Base-by-base conservation (phyloP, 2,329 filamentous ascomycete genomes). In the Botrytis byssoidea region DNA sequence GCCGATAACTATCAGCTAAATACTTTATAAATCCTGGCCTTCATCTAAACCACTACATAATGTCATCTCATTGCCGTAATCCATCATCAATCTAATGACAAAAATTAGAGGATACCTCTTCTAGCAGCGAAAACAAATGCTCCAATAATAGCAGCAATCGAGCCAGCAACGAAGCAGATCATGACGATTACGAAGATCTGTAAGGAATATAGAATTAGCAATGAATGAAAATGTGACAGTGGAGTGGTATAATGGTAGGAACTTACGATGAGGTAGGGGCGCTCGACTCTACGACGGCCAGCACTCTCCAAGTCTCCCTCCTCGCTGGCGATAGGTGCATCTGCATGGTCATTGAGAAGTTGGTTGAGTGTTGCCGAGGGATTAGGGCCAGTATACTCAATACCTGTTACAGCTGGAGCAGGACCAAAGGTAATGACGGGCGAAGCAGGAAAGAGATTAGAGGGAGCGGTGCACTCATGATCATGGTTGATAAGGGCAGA, bases 171-270 rank as follows among this genome's bases (percentile, higher is more conserved):
- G 22, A 51, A 48, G 20, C 48, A 1, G 4, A n/a, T 6, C 3
- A 66, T 4, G 6, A 37, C 12, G 3, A 32, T 1, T 3, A 2
- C 22, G 10, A 66, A 22, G 22, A 66, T 66, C 64, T 66, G 8
- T 1, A n/a, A 37, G 12, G 5, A 0, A 5, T 7, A 14, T 8
- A 3, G 12, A 51, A 44, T 66, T 66, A 66, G 64, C 44, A 6
- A 35, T 51, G 32, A 8, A n/a, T 4, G 18, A 12, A 1, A 14
- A 37, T 0, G 9, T n/a, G 20, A 14, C 35, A 8, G 32, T 6
- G 0, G 25, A n/a, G 6, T 3, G 7, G 5, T 7, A n/a, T 14
- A 18, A 40, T n/a, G 20, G 1, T 5, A 5, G 12, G 29, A 37
- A 51, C 64, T n/a, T 66, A 66, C 64, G 22, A 66, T 10, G 5